These are phyloP conservation scores for Astrephomene gubernaculifera DNA, from an alignment of 139 green algal species.

Conservation along the genomic window DNA sequence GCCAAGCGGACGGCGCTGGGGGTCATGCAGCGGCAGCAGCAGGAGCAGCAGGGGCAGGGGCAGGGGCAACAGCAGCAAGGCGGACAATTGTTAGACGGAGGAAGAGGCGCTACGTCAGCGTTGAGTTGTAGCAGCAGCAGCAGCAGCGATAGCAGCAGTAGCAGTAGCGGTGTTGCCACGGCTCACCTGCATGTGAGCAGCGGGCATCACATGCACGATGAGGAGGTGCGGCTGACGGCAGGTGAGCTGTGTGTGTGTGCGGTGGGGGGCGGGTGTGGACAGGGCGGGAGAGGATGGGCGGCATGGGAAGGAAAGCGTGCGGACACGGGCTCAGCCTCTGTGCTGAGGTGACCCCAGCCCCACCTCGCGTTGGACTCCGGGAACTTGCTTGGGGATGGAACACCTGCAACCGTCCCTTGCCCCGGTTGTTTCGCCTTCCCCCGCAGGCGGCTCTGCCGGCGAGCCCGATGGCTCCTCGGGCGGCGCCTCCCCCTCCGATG, in stretches of 20 bases:
- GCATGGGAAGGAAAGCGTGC: neutral
- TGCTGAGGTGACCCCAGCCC: neutral
- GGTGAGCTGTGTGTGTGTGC: neutral
- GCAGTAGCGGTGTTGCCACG: neutral
- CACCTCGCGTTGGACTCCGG: too few species aligned
- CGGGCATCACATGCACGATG: conserved; percentile 43
- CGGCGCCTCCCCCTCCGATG: neutral
- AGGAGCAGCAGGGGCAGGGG: neutral
- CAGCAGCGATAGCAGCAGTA: neutral
- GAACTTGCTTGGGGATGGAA: too few species aligned
- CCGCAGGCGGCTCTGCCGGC: neutral
- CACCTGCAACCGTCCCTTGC: too few species aligned
- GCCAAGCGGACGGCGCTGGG: conserved; percentile 38
- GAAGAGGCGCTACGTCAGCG: too few species aligned
- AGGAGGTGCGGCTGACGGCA: conserved; percentile 14
- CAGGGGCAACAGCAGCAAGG: neutral
- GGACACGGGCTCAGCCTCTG: too few species aligned
- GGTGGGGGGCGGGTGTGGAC: neutral
- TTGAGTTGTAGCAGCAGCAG: conserved; percentile 26
- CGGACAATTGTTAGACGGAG: neutral
- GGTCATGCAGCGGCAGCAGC: conserved; percentile 14
- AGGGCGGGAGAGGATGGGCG: neutral
- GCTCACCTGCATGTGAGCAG: conserved; percentile 35
- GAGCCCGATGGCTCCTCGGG: neutral
- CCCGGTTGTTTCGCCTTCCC: too few species aligned